Percentiles rank a stretch among this genome's conserved stretches.
phyloP scores from a whole-genome alignment of 192 early-diverging fungal genomes.

The Entomortierella parvispora region DNA sequence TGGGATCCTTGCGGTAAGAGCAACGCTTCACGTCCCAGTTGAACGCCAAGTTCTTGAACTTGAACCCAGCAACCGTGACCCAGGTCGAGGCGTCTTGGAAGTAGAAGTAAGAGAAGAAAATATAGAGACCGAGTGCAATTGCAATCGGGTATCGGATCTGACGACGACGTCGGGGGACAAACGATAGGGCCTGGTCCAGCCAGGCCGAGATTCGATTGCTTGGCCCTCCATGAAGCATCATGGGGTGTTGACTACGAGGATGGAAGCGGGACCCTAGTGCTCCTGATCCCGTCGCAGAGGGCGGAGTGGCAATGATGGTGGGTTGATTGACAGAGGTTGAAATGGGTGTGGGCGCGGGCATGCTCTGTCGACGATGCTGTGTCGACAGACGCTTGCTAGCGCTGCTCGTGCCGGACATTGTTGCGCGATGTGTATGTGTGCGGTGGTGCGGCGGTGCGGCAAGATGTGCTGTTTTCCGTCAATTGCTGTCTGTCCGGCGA shows the following conservation, averaged over 20 bases:
- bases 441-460: too few species aligned
- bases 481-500: too few species aligned
- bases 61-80: slow-evolving; percentile 43
- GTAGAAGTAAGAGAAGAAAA: slow-evolving; percentile 28
- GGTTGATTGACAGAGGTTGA: slow-evolving; percentile 33
- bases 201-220: slow-evolving; percentile 9
- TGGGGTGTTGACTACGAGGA: slow-evolving; percentile 24
- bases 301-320: slow-evolving; percentile 48
- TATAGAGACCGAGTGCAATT: slow-evolving; percentile 16
- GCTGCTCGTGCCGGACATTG: slow-evolving; percentile 26
- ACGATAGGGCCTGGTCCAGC: slow-evolving; percentile 17
- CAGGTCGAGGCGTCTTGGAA: slow-evolving; percentile 27
- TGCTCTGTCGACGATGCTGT: slow-evolving; percentile 42
- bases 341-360: slow-evolving; percentile 44
- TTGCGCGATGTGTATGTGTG: not conserved
- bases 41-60: slow-evolving; percentile 58
- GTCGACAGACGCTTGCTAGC: slow-evolving; percentile 27
- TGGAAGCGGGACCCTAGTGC: slow-evolving; percentile 29
- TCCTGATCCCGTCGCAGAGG: slow-evolving; percentile 45
- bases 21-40: slow-evolving; percentile 59
- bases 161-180: slow-evolving; percentile 35
- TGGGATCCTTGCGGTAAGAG: slow-evolving; percentile 63
- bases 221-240: slow-evolving; percentile 35
- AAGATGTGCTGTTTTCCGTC: too few species aligned
- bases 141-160: slow-evolving; percentile 38